These are phyloP conservation scores for Nigrospora sphaerica DNA, from an alignment of 2,329 filamentous ascomycete genomes.

Conservation along the genomic window DNA sequence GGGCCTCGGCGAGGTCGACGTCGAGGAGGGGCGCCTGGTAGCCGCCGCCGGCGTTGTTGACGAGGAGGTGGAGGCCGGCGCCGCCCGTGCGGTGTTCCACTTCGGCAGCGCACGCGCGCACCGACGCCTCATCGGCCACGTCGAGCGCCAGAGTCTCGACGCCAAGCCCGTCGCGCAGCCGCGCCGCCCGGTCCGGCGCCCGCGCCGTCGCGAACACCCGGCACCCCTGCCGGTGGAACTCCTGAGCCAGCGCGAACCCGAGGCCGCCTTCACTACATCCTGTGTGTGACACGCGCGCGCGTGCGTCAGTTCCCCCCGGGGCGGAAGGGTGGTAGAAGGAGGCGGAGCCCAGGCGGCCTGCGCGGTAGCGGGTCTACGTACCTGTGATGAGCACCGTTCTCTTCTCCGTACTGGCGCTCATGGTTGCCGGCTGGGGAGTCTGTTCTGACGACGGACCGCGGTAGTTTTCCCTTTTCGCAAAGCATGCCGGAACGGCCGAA, in stretches of 20 bases:
- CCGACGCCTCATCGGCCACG: slow-evolving; percentile 26
- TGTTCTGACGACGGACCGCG: too few relatives aligned
- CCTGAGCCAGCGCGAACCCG: slow-evolving; percentile 29
- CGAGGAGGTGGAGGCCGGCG: slow-evolving; percentile 29
- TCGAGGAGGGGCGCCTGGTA: slow-evolving; percentile 25
- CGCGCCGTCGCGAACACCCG: slow-evolving; percentile 33
- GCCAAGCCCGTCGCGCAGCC: slow-evolving; percentile 25
- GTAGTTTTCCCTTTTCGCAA: too few relatives aligned
- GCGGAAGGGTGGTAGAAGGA: too few relatives aligned
- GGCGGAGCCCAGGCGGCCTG: too few relatives aligned
- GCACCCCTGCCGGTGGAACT: slow-evolving; percentile 27
- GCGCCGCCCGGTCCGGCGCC: slow-evolving; percentile 21
- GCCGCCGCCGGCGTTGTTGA: slow-evolving; percentile 34
- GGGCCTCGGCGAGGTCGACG: slow-evolving; percentile 18
- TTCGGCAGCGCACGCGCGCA: slow-evolving; percentile 20
- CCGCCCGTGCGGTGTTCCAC: slow-evolving; percentile 26
- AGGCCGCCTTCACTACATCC: slow-evolving; percentile 31
- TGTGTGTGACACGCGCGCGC: too few relatives aligned
- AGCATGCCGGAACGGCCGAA: too few relatives aligned
- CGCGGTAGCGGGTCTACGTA: too few relatives aligned
- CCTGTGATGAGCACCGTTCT: too few relatives aligned
- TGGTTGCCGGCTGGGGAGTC: too few relatives aligned
- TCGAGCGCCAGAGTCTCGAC: slow-evolving; percentile 28
- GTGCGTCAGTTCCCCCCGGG: too few relatives aligned
- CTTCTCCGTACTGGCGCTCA: too few relatives aligned